phyloP scores from a whole-genome alignment of 768 basidiomycete species.

The Boletellus ananiceps region DNA sequence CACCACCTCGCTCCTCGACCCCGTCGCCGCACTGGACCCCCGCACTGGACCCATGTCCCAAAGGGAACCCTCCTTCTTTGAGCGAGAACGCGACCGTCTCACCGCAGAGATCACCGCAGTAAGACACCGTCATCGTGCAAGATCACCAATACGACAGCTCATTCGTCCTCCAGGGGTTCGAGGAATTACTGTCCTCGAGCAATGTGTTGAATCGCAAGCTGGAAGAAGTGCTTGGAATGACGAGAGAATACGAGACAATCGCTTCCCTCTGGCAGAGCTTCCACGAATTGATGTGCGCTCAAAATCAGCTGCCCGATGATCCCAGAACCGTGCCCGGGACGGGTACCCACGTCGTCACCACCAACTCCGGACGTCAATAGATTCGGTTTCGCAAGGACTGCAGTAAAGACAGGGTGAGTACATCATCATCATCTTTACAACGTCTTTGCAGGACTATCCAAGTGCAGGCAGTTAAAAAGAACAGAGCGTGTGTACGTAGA shows the following conservation, averaged over 20 bases:
- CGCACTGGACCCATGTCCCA: slow-evolving; percentile 33
- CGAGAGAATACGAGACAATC: slow-evolving; percentile 86
- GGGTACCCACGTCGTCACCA: slow-evolving; percentile 57
- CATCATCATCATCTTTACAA: slow-evolving; percentile 18
- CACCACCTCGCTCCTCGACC: too few relatives aligned
- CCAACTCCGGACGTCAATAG: slow-evolving; percentile 25
- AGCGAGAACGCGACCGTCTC: slow-evolving; percentile 72
- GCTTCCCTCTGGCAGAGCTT: slow-evolving; percentile 82
- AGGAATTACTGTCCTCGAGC: slow-evolving; percentile 77
- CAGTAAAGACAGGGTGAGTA: slow-evolving; percentile 16
- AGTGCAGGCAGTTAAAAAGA: slow-evolving; percentile 33
- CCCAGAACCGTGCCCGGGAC: slow-evolving; percentile 55
- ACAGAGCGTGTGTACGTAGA: slow-evolving; percentile 27
- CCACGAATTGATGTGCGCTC: slow-evolving; percentile 67
- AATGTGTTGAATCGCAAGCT: slow-evolving; percentile 87
- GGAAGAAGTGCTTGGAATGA: slow-evolving; percentile 90
- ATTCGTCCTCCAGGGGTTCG: slow-evolving; percentile 60
- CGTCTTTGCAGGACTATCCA: slow-evolving; percentile 31
- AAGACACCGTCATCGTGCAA: slow-evolving; percentile 16
- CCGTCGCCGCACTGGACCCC: too few relatives aligned
- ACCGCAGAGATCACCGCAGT: slow-evolving; percentile 72
- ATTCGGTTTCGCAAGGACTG: slow-evolving; percentile 1
- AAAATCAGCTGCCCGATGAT: slow-evolving; percentile 31
- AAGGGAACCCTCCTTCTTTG: slow-evolving; percentile 60
- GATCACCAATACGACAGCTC: not conserved